Evolutionary conservation across 768 basidiomycete genomes (phyloP), one percentile per base, ranked within the genome.

Genomic region (Phylloporus rhodoxanthus): DNA sequence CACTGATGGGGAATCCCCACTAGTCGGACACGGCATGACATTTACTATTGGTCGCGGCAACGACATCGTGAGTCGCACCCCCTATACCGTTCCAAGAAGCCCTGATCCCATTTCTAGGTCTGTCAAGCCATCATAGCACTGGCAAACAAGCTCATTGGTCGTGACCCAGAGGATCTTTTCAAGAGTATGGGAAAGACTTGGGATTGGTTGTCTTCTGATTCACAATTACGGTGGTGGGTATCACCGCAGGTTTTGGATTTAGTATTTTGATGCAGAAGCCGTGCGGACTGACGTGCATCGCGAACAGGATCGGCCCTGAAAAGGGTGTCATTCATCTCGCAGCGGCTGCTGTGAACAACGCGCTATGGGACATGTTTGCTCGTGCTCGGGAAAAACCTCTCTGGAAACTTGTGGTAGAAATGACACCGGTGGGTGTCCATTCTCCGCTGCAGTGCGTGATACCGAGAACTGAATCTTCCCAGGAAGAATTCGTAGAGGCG

Each of bases 241-340:
- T 41, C 32, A 30, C 26, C 20, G 5, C 23, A 45, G 36, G 32
- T 21, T 40, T 41, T 19, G 17, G 17, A 20, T 30, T 23, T 25
- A 15, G 25, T 32, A 28, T 26, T 20, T 11, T 44, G 19, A 21
- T 29, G 17, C 17, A 23, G 32, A 38, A 23, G 28, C 28, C 2
- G 28, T 11, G 28, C 2, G 8, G 25, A 37, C 51, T 53, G 36
- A 44, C 9, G 5, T 42, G 13, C 29, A 19, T 54, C n/a, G 14
- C 28, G 38, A 51, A 48, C 45, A 87, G 87, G 86, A 85, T 93
- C 59, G 92, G 91, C 5, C 92, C 93, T 0, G 93, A 95, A 65
- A 95, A 95, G 68, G 94, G 94, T 45, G 91, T 97, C 3, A 93
- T 97, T 46, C 88, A 91, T 63, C 83, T 95, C 45, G 91, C 92